A percentile compares a stretch with the other conserved stretches of the same genome.
These are phyloP conservation scores for Funneliformis geosporum DNA, from an alignment of 192 early-diverging fungal genomes.

Conservation along the genomic window DNA sequence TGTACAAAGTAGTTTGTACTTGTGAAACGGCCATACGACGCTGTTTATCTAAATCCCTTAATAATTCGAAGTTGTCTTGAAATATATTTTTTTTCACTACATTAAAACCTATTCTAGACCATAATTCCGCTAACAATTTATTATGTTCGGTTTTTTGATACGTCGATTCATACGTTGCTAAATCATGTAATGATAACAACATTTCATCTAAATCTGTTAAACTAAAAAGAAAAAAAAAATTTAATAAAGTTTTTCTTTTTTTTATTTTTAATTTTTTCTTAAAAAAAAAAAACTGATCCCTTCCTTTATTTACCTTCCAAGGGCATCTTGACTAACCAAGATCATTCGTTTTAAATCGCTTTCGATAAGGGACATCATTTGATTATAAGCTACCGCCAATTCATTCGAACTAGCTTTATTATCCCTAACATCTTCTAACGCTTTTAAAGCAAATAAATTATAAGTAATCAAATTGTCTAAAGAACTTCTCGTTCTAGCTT, in stretches of 20 bases:
- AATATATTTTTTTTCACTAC: constrained; percentile 35
- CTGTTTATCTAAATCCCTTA: constrained; percentile 43
- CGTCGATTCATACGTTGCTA: constrained; percentile 43
- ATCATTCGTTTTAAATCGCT: constrained; percentile 5
- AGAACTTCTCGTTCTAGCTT: constrained; percentile 49
- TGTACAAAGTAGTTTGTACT: constrained; percentile 44
- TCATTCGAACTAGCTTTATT: constrained; percentile 39
- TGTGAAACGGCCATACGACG: constrained; percentile 44
- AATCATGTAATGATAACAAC: constrained; percentile 46
- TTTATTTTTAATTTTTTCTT: too few species aligned
- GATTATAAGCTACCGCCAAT: constrained; percentile 35
- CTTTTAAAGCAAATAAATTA: constrained; percentile 46
- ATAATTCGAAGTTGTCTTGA: constrained; percentile 44
- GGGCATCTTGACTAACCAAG: constrained; percentile 20
- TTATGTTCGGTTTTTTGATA: constrained; percentile 39
- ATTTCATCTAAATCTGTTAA: constrained; percentile 45
- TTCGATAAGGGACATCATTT: constrained; percentile 36
- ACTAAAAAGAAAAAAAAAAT: constrained; percentile 27
- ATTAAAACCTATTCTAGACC: constrained; percentile 40
- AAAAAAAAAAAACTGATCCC: not conserved
- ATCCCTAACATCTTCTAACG: constrained; percentile 37
- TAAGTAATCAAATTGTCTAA: constrained; percentile 56
- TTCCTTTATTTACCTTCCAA: constrained; percentile 36
- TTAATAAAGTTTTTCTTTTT: not conserved
- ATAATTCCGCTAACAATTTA: constrained; percentile 40